Percentiles rank a stretch among this genome's conserved stretches.
Conservation (phyloP, 176 grass and related monocot species). For the Ensete ventricosum region DNA sequence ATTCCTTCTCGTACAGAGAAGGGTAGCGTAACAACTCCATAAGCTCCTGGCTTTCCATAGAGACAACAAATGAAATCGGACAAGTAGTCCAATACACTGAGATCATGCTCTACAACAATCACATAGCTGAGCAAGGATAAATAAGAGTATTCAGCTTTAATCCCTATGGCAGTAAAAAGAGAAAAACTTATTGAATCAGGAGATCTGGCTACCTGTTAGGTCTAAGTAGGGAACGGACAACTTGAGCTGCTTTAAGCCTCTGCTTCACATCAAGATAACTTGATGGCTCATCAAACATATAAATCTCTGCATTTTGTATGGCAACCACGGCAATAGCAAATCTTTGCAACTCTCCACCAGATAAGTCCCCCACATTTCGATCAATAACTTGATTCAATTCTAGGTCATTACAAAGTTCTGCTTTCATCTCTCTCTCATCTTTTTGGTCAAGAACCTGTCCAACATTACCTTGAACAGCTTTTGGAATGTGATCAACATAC, state of each 20-base stretch:
- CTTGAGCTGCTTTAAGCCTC: conserved; percentile 78
- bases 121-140: conserved; percentile 46
- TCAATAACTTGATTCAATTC: conserved; percentile 60
- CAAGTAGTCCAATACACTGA: conserved; percentile 85
- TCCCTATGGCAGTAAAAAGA: neutral
- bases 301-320: conserved; percentile 74
- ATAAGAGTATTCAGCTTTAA: conserved; percentile 3
- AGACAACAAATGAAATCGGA: conserved; percentile 93
- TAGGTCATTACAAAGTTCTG: conserved; percentile 37
- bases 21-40: conserved; percentile 73
- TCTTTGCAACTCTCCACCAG: conserved; percentile 77
- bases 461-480: conserved; percentile 61
- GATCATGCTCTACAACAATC: conserved; percentile 75
- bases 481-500: conserved; percentile 61
- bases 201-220: conserved; percentile 47
- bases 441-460: conserved; percentile 43
- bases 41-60: conserved; percentile 84
- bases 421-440: conserved; percentile 48
- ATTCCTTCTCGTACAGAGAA: conserved; percentile 78
- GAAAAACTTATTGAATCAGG: neutral
- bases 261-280: conserved; percentile 92
- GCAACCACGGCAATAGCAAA: conserved; percentile 85
- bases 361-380: conserved; percentile 58
- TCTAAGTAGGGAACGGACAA: conserved; percentile 62
- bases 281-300: conserved; percentile 85